Evolutionary conservation across 2,329 filamentous ascomycete species (phyloP).

Genomic region (Zasmidium citrigriseum): DNA sequence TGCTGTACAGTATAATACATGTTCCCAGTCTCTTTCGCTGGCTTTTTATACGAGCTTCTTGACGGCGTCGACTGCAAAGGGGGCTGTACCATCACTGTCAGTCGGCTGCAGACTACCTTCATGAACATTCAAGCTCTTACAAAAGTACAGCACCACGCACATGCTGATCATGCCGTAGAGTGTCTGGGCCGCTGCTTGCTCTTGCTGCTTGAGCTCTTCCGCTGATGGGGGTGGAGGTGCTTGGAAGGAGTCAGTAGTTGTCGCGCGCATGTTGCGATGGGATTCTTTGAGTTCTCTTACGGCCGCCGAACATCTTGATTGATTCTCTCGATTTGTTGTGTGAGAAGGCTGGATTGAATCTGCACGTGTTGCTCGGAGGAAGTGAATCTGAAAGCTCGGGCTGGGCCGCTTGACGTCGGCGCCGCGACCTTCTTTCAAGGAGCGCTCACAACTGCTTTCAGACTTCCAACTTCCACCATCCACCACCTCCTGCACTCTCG

Average conservation of each 20-base stretch:
- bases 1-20: constrained; percentile 22
- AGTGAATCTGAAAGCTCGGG: constrained; percentile 6
- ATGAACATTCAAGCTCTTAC: constrained; percentile 52
- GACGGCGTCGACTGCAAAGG: constrained; percentile 57
- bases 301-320: constrained; percentile 31
- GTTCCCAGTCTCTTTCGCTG: not conserved
- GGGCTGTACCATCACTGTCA: constrained; percentile 42
- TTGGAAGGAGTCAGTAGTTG: constrained; percentile 35
- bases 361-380: not conserved
- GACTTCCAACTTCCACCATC: constrained; percentile 2
- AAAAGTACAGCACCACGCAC: constrained; percentile 71
- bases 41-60: constrained; percentile 47
- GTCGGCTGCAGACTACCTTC: not conserved
- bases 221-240: constrained; percentile 69
- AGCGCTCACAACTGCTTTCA: constrained; percentile 3
- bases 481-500: not conserved
- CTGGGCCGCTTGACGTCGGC: not conserved
- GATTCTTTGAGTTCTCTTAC: constrained; percentile 20
- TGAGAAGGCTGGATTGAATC: not conserved
- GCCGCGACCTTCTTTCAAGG: constrained; percentile 3
- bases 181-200: constrained; percentile 67
- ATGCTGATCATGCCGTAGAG: constrained; percentile 68
- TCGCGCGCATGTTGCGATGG: not conserved
- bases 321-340: not conserved
- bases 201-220: constrained; percentile 68